Percentiles rank a stretch among this genome's conserved stretches.
phyloP scores from a whole-genome alignment of 23 red algal species.

The Gracilaria caudata region DNA sequence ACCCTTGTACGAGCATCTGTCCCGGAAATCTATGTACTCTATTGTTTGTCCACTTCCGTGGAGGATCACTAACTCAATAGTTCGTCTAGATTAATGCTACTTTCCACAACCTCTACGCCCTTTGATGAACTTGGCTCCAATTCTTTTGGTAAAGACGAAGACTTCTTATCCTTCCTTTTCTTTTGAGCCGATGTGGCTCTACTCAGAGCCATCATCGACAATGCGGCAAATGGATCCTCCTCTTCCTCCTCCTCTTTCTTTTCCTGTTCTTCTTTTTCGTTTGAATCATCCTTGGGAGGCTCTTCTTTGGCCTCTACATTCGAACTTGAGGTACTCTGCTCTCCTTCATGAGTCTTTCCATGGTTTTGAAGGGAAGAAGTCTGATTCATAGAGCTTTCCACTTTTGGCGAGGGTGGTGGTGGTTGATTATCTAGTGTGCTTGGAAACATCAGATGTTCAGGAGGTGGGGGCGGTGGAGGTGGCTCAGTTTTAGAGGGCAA shows the following conservation, averaged over 20 bases:
- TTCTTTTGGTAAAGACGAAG: constrained; percentile 1
- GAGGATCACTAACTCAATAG: constrained; percentile 13
- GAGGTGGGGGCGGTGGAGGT: constrained; percentile 8
- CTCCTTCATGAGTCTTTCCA: background rate
- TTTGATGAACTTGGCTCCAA: background rate
- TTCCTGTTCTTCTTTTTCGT: background rate
- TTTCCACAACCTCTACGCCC: background rate
- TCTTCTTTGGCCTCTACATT: background rate
- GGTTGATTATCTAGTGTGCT: background rate
- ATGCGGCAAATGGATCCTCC: constrained; percentile 68
- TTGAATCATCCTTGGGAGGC: background rate
- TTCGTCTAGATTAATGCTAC: constrained; percentile 37
- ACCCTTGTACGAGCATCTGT: background rate
- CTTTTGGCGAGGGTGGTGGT: constrained; percentile 4
- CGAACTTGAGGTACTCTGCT: background rate
- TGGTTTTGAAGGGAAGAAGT: background rate
- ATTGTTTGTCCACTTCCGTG: background rate
- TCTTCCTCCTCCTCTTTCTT: constrained; percentile 22
- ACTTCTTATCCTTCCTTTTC: constrained; percentile 2
- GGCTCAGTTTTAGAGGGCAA: background rate
- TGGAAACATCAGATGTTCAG: background rate
- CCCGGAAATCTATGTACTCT: constrained; percentile 11
- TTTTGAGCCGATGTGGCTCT: constrained; percentile 37
- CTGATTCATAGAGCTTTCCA: background rate
- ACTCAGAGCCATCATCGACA: constrained; percentile 63